phyloP scores from a whole-genome alignment of 768 basidiomycete genomes.

The Mycena rosella region DNA sequence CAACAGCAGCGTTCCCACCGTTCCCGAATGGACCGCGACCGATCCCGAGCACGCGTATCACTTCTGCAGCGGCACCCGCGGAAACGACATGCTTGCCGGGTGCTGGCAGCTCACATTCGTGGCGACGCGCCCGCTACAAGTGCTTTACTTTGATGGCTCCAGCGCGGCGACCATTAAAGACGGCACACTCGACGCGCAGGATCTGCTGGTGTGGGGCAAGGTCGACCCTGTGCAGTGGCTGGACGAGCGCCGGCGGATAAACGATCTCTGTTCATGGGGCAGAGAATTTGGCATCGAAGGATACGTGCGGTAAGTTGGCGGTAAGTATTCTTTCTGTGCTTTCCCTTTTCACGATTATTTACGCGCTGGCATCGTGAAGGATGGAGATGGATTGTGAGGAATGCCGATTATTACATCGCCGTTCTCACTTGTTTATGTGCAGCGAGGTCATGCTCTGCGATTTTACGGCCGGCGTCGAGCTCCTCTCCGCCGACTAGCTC shows the following conservation, averaged over 20 bases:
- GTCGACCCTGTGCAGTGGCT: conserved; percentile 34
- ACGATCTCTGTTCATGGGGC: conserved; percentile 60
- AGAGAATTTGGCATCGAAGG: conserved; percentile 56
- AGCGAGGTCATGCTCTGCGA: conserved; percentile 54
- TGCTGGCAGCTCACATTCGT: conserved; percentile 58
- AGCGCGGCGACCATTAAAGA: conserved; percentile 59
- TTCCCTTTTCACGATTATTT: neutral
- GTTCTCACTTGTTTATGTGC: too few relatives aligned
- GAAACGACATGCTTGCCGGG: conserved; percentile 23
- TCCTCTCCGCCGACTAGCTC: conserved; percentile 40
- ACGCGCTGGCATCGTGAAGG: neutral
- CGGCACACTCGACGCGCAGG: conserved; percentile 61
- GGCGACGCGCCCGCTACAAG: conserved; percentile 53
- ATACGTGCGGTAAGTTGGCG: conserved; percentile 54
- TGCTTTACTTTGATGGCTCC: conserved; percentile 66
- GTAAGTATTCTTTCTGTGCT: neutral
- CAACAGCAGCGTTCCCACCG: conserved; percentile 22
- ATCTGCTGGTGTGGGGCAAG: conserved; percentile 60
- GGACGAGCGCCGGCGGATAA: conserved; percentile 51
- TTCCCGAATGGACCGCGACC: conserved; percentile 39
- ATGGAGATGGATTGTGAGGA: conserved; percentile 48
- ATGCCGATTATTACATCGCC: too few relatives aligned
- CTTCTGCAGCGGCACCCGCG: conserved; percentile 4
- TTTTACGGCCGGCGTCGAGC: conserved; percentile 44
- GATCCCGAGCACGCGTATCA: conserved; percentile 41